Base-by-base conservation (phyloP, 2,329 filamentous ascomycete genomes). In the Aspergillus sp. region DNA sequence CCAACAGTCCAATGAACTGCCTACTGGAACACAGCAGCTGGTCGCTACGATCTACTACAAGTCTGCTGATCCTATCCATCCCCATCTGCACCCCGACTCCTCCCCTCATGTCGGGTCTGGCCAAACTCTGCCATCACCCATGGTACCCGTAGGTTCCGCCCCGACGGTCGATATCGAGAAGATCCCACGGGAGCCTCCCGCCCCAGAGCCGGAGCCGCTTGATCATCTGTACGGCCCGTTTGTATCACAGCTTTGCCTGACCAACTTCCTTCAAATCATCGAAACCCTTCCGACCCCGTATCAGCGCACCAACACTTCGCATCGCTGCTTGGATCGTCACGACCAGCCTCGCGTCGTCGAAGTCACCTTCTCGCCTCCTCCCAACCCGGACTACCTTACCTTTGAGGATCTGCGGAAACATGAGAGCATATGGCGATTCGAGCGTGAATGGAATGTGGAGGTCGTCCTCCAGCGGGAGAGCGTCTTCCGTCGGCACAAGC, bases 391-490 rank as follows among this genome's bases (percentile, higher is more conserved):
- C 11, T 81, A 81, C 53, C 71, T 83, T 7, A 77, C 80, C 3
- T 80, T 94, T 17, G 79, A 83, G 2, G 90, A 92, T 66, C 79
- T 96, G 68, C 85, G 90, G 64, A 90, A 90, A 71, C 89, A 96
- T 74, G 90, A 94, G 78, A 86, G 87, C 61, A 87, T 96, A 61
- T 92, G 90, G 80, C 84, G 88, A 17, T 96, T 96, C 70, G 91
- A 96, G 83, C 85, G 87, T 64, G 90, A 94, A 74, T 96, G 91
- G 91, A 93, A 92, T 70, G 88, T 95, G 42, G 91, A 96, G 75
- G 89, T 94, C 13, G 86, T 90, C 19, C 82, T 96, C 63, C 91
- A 96, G 75, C 77, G 77, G 42, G 90, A 94, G 71, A 85, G 81
- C 30, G 82, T 94, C 32, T 92, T 89, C 81, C 83, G 92, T 60